Base-by-base conservation (phyloP, 768 basidiomycete genomes). In the Ramaria sp. region DNA sequence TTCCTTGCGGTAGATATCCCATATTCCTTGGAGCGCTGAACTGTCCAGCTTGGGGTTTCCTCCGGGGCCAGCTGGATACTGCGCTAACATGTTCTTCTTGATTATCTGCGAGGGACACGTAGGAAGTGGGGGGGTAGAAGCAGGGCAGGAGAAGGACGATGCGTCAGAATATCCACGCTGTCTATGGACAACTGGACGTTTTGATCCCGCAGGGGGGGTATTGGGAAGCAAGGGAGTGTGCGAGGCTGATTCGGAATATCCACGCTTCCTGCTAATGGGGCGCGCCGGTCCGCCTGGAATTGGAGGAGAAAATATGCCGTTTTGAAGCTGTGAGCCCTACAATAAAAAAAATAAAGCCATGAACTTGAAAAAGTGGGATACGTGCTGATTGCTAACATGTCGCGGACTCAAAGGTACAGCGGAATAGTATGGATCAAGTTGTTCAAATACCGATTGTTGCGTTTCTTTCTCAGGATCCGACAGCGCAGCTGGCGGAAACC, bases 361-460 rank as follows among this genome's bases (percentile, higher is more conserved):
- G 18, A 39, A 39, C 16, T 39, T 5, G 18, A 39, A 15, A 5
- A 39, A 6, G 5, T 15, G 18, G 16, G 5, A 4, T 15, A 15
- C 16, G n/a, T 39, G 15, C 16, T 18, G 38, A 15, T 15, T 39
- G 38, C 38, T 39, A 16, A 39, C 38, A 16, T 39, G 38, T 39
- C 38, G 13, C 16, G 38, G 38, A 39, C 38, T 39, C 38, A 39
- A 39, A 15, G 38, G 38, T 18, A 39, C 4, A 39, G 38, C 38
- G 18, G 38, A 39, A 39, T 16, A 15, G 15, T 39, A 32, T 16
- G 30, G 49, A 13, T 50, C 49, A 32, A 32, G 9, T 15, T 50
- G 32, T 38, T 30, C 32, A 32, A 59, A 39, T 13, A 61, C 45
- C 20, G 18, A 38, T 43, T 57, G 58, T 47, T 59, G 61, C 30